Evolutionary conservation across 371 early-diverging fungal species (phyloP), one percentile per base, ranked within the genome.

Genomic region (Lichtheimia ornata): DNA sequence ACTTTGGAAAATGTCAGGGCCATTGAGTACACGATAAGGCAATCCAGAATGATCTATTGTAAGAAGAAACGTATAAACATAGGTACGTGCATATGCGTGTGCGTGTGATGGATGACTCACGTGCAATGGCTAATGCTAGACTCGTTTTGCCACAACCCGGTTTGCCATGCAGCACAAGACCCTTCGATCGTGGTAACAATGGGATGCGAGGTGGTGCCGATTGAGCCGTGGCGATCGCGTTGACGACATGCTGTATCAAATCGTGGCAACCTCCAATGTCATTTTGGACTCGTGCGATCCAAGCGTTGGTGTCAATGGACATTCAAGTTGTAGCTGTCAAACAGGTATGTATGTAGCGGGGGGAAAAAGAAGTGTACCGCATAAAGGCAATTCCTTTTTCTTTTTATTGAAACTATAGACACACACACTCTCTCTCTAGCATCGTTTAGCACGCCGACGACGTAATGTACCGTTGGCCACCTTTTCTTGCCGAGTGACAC

Each of bases 401-500:
- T 47, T 47, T 17, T 18, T 47, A 47, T 22, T 18, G 4, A 47
- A 18, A 13, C 22, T 5, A 22, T 22, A 22, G 1, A 22, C 22
- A 22, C 22, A 2, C 22, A 22, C 22, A 18, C 22, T 47, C 47
- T 15, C 0, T 17, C 5, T 14, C 17, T 47, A 47, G 17, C n/a
- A 47, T 47, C 57, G 18, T 50, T 66, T 66, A 40, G 61, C 57
- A 11, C 65, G 67, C 56, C 90, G 67, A 58, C 71, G 83, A 41
- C 86, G 78, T 47, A 90, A 72, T 22, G 86, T 88, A 15, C 90
- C 89, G 63, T 87, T 85, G 17, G 73, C 65, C 42, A 88, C 76
- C 66, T 91, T 91, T 68, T 93, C 91, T 71, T 91, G 84, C 30
- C 91, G 76, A 4, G 89, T 82, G 5, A 93, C 86, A 28, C 93